phyloP scores from a whole-genome alignment of 257 asterid genomes.

The Cinchona pubescens region DNA sequence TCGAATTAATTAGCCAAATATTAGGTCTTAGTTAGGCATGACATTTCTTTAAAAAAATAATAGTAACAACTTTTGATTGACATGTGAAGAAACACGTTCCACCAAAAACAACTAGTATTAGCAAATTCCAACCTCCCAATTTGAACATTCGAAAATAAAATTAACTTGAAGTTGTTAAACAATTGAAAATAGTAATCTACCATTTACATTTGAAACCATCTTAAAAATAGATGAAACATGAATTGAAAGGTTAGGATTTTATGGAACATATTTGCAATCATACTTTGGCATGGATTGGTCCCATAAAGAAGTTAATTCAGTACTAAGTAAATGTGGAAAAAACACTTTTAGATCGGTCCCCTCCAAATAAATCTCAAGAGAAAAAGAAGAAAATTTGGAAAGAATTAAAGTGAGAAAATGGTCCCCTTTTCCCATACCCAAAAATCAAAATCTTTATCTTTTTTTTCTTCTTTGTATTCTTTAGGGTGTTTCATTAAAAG shows the following conservation, averaged over 20 bases:
- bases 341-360: constrained; percentile 25
- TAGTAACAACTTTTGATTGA: too few relatives aligned
- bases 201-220: background rate
- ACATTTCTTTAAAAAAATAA: too few relatives aligned
- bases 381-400: background rate
- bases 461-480: constrained; percentile 14
- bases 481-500: constrained; percentile 66
- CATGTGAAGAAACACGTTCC: too few relatives aligned
- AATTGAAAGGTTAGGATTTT: background rate
- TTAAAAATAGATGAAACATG: background rate
- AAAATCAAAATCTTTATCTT: too few relatives aligned
- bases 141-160: too few relatives aligned
- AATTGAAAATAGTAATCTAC: background rate
- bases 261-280: constrained; percentile 10
- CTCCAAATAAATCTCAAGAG: background rate
- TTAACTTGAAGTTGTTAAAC: background rate
- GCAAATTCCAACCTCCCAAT: too few relatives aligned
- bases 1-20: too few relatives aligned
- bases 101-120: too few relatives aligned
- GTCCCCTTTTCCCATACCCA: constrained; percentile 14
- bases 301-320: background rate
- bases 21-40: too few relatives aligned
- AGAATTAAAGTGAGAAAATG: constrained; percentile 5
- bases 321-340: background rate
- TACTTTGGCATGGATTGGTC: constrained; percentile 9